phyloP scores from a whole-genome alignment of 73 alveolate species.

The Paramecium caudatum region DNA sequence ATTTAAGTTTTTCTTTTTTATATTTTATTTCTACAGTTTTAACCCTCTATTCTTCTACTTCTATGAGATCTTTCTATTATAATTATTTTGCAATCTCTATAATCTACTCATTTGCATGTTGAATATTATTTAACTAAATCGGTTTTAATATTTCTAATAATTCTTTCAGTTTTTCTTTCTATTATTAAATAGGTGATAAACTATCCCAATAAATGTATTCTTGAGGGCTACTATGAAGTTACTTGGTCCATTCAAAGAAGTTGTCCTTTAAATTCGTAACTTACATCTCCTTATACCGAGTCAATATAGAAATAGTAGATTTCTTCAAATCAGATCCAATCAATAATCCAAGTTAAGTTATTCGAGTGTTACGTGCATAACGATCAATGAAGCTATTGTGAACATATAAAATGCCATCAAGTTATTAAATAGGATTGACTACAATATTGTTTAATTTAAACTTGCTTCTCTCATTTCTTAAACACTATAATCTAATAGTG shows the following conservation, averaged over 20 bases:
- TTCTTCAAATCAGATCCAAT: neutral
- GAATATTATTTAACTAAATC: neutral
- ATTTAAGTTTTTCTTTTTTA: neutral
- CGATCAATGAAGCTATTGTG: slow-evolving; percentile 23
- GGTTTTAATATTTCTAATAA: neutral
- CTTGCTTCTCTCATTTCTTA: neutral
- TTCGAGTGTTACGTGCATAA: neutral
- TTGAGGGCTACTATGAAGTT: neutral
- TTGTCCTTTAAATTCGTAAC: slow-evolving; percentile 6
- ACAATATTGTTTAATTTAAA: neutral
- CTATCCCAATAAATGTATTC: slow-evolving; percentile 46
- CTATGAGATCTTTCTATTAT: neutral
- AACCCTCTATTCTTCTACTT: neutral
- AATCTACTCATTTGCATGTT: neutral
- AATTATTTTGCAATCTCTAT: neutral
- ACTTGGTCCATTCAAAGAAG: slow-evolving; percentile 21
- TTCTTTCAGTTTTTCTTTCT: neutral
- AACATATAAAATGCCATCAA: slow-evolving; percentile 7
- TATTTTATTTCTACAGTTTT: neutral
- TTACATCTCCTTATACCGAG: neutral
- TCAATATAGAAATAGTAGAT: neutral
- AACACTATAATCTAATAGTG: neutral
- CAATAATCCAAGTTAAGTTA: neutral
- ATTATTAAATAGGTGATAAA: neutral
- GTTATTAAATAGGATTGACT: slow-evolving; percentile 13